A percentile compares a stretch with the other conserved stretches of the same genome.
phyloP scores from a whole-genome alignment of 2,329 filamentous ascomycete species.

The Aureobasidium vineae region DNA sequence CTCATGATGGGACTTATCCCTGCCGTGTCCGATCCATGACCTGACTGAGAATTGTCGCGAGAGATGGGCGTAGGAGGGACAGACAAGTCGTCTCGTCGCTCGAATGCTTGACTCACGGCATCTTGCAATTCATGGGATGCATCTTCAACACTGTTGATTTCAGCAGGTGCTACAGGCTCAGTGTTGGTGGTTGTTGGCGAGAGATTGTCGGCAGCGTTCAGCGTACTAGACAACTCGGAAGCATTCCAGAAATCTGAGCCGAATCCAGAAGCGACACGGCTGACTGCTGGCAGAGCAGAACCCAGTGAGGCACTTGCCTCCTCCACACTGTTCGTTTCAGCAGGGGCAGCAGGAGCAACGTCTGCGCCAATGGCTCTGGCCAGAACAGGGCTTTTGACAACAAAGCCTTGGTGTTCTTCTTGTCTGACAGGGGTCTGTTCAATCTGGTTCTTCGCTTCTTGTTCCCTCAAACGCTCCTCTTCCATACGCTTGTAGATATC shows the following conservation, averaged over 20 bases:
- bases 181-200: neutral
- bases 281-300: constrained; percentile 44
- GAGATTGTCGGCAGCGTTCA: neutral
- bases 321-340: neutral
- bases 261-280: constrained; percentile 44
- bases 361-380: constrained; percentile 30
- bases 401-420: constrained; percentile 53
- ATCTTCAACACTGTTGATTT: constrained; percentile 44
- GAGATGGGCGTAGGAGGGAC: constrained; percentile 54
- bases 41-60: constrained; percentile 41
- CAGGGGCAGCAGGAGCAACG: neutral
- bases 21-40: constrained; percentile 45
- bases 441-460: constrained; percentile 43
- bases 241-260: constrained; percentile 38
- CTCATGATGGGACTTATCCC: constrained; percentile 66
- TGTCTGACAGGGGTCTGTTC: constrained; percentile 42
- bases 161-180: neutral
- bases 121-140: constrained; percentile 32
- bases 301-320: neutral
- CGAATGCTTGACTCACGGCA: constrained; percentile 65
- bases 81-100: constrained; percentile 54
- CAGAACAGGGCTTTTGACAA: constrained; percentile 31
- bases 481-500: constrained; percentile 74
- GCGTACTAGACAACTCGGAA: constrained; percentile 10
- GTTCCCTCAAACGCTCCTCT: constrained; percentile 57